Evolutionary conservation across 176 grass and related monocot species (phyloP).

Genomic region (Aechmea fasciata): DNA sequence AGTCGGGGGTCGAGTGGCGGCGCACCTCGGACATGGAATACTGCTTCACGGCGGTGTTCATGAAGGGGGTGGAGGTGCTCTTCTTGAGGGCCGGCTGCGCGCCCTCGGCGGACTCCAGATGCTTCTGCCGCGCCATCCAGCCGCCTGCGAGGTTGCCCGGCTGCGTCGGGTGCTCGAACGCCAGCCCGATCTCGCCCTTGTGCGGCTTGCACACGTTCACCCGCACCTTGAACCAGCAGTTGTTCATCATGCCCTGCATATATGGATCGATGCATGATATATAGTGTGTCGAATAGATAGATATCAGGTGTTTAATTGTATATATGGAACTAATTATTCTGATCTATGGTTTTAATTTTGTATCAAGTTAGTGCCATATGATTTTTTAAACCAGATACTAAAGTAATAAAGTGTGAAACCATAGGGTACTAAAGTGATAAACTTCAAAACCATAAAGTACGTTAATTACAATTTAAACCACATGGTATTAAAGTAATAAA

Average conservation of each 20-base stretch:
- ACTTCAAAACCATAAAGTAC: no score
- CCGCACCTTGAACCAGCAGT: constrained; percentile 86
- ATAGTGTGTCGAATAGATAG: no score
- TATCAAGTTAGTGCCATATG: no score
- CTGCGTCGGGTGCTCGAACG: constrained; percentile 71
- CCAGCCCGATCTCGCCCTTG: constrained; percentile 50
- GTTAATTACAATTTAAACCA: no score
- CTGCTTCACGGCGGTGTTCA: constrained; percentile 23
- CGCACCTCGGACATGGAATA: constrained; percentile 53
- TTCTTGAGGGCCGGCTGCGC: constrained; percentile 42
- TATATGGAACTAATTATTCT: no score
- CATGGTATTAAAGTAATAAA: no score
- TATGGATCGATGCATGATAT: not conserved
- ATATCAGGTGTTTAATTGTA: no score
- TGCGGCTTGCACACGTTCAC: constrained; percentile 43
- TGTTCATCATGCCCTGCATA: constrained; percentile 95
- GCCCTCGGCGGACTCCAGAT: constrained; percentile 24
- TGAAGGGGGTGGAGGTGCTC: constrained; percentile 50
- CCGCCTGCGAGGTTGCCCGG: constrained; percentile 59
- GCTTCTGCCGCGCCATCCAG: constrained; percentile 60
- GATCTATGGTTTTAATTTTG: no score
- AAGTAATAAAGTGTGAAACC: no score
- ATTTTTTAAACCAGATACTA: no score
- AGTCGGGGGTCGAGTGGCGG: constrained; percentile 41
- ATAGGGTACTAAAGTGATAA: no score